A percentile compares a stretch with the other conserved stretches of the same genome.
Conservation (phyloP, 169 alveolate genomes). For the Amoebophrya sp. region DNA sequence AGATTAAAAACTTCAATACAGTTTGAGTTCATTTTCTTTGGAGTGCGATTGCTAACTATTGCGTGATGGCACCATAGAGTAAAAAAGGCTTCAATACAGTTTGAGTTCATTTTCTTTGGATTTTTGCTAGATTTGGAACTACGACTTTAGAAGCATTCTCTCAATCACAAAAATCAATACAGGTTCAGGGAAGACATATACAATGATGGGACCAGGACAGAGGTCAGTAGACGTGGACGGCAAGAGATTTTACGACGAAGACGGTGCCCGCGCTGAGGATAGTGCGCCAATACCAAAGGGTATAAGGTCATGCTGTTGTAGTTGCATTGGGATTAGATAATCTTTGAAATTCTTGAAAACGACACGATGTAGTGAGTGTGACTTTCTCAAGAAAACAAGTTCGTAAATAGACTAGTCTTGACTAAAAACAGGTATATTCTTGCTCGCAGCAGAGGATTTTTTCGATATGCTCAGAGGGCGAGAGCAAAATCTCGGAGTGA, state of each 20-base stretch:
- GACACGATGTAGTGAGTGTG: background rate
- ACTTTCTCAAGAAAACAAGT: background rate
- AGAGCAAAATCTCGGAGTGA: conserved; percentile 34
- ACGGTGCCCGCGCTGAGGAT: background rate
- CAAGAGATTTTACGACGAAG: background rate
- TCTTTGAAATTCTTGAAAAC: background rate
- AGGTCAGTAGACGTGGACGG: conserved; percentile 19
- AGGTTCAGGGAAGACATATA: conserved; percentile 69
- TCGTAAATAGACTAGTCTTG: background rate
- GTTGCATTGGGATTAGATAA: background rate
- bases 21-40: background rate
- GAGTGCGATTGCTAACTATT: background rate
- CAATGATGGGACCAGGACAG: conserved; percentile 67
- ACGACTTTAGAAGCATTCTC: background rate
- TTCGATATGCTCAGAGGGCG: conserved; percentile 35
- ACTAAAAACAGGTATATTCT: conserved; percentile 46
- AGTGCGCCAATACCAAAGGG: background rate
- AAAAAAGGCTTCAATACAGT: background rate
- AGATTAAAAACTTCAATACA: background rate
- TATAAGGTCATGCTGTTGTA: background rate
- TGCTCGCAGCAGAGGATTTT: conserved; percentile 51
- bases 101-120: background rate
- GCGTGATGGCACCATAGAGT: background rate
- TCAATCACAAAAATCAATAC: background rate
- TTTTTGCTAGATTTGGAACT: background rate